Evolutionary conservation across 768 basidiomycete species (phyloP).

Genomic region (Rhizopogon sp.): DNA sequence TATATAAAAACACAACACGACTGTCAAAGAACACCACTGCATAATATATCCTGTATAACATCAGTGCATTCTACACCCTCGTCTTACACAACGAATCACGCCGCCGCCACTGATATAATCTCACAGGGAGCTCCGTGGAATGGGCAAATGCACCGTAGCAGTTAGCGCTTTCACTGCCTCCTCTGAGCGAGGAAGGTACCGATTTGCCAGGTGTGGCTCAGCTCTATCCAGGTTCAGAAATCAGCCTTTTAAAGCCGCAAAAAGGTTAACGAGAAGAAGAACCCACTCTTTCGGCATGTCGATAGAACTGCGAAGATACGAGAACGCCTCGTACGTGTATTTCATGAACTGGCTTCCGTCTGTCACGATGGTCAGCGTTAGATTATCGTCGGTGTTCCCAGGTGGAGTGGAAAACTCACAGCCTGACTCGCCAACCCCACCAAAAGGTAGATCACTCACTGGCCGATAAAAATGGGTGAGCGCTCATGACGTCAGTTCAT

Average conservation of each 20-base stretch:
- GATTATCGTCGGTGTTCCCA: not conserved
- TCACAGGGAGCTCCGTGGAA: slow-evolving; percentile 12
- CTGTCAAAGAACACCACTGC: too few species aligned
- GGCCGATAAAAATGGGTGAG: slow-evolving; percentile 5
- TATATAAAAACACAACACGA: not conserved
- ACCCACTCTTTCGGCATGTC: slow-evolving; percentile 57
- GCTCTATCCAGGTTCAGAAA: slow-evolving; percentile 10
- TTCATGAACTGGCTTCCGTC: slow-evolving; percentile 52
- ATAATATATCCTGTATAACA: too few species aligned
- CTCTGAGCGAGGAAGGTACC: slow-evolving; percentile 20
- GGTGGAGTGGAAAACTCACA: slow-evolving; percentile 35
- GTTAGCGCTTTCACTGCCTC: slow-evolving; percentile 14
- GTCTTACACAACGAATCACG: too few species aligned
- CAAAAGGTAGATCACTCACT: slow-evolving; percentile 43
- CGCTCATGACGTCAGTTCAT: slow-evolving; percentile 9
- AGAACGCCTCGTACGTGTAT: slow-evolving; percentile 52
- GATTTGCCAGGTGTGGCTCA: slow-evolving; percentile 13
- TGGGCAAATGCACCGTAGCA: slow-evolving; percentile 2
- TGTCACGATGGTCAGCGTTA: slow-evolving; percentile 14
- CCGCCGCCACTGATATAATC: not conserved
- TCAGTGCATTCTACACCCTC: too few species aligned
- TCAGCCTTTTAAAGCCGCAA: slow-evolving; percentile 3
- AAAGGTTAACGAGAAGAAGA: not conserved
- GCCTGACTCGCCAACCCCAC: slow-evolving; percentile 59
- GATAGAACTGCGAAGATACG: slow-evolving; percentile 41